phyloP scores from a whole-genome alignment of 805 yeast genomes.

The Komagataella ulmi region DNA sequence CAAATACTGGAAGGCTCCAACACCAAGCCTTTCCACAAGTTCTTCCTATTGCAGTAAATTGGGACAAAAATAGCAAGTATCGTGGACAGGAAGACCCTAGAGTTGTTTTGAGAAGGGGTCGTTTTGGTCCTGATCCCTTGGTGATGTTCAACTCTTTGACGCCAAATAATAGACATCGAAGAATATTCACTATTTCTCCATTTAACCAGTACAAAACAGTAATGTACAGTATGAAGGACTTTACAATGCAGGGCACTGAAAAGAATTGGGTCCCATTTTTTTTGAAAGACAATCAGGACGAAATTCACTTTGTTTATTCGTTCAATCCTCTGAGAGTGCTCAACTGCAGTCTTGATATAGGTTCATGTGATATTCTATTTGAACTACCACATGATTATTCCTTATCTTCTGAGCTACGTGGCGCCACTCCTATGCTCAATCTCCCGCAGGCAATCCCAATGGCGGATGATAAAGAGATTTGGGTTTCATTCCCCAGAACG shows the following conservation, averaged over 20 bases:
- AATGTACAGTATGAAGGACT: not conserved
- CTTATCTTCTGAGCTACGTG: constrained; percentile 2
- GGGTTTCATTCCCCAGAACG: constrained; percentile 25
- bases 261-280: constrained; percentile 16
- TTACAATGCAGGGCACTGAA: constrained; percentile 1
- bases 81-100: constrained; percentile 31
- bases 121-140: constrained; percentile 24
- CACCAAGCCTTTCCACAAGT: constrained; percentile 1
- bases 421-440: constrained; percentile 6
- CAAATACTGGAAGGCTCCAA: not conserved
- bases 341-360: constrained; percentile 6
- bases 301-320: constrained; percentile 6
- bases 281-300: constrained; percentile 5
- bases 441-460: constrained; percentile 1
- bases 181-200: constrained; percentile 7
- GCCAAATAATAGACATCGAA: not conserved
- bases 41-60: not conserved
- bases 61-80: not conserved
- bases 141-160: constrained; percentile 17
- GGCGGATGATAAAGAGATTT: constrained; percentile 15
- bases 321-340: constrained; percentile 6
- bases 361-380: constrained; percentile 5
- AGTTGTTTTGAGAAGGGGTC: constrained; percentile 10
- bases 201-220: not conserved
- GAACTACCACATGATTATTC: not conserved